Conservation (phyloP, 345 rosid species). For the Populus deltoides region DNA sequence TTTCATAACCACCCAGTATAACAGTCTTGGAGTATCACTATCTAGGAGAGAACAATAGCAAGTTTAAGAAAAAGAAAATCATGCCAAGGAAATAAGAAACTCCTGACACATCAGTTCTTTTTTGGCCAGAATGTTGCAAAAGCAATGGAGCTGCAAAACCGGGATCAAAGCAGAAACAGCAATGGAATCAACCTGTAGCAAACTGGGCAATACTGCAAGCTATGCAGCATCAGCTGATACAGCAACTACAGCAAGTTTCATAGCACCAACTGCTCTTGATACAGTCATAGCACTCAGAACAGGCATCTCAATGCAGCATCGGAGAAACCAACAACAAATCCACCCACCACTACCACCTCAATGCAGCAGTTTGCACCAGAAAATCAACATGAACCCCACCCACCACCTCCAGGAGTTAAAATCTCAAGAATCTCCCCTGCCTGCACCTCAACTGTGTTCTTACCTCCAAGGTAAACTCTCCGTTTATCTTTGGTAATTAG, state of each 20-base stretch:
- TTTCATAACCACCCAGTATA: not conserved
- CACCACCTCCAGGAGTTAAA: constrained; percentile 90
- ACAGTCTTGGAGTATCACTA: not conserved
- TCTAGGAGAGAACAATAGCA: not conserved
- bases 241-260: not conserved
- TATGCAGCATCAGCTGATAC: not conserved
- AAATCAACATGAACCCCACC: constrained; percentile 51
- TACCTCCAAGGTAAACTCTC: constrained; percentile 75
- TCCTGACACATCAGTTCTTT: not conserved
- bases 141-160: not conserved
- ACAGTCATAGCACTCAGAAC: not conserved
- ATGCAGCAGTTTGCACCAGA: not conserved
- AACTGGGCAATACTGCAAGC: not conserved
- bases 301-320: not conserved
- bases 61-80: not conserved
- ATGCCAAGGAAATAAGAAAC: not conserved
- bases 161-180: not conserved
- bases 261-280: not conserved
- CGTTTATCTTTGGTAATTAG: constrained; percentile 59
- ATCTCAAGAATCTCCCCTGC: constrained; percentile 84
- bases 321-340: not conserved
- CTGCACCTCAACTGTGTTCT: constrained; percentile 70
- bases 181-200: not conserved
- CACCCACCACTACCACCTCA: not conserved
- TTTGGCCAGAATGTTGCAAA: not conserved